Conservation (phyloP, 2,329 filamentous ascomycete genomes). For the Talaromyces sp. region DNA sequence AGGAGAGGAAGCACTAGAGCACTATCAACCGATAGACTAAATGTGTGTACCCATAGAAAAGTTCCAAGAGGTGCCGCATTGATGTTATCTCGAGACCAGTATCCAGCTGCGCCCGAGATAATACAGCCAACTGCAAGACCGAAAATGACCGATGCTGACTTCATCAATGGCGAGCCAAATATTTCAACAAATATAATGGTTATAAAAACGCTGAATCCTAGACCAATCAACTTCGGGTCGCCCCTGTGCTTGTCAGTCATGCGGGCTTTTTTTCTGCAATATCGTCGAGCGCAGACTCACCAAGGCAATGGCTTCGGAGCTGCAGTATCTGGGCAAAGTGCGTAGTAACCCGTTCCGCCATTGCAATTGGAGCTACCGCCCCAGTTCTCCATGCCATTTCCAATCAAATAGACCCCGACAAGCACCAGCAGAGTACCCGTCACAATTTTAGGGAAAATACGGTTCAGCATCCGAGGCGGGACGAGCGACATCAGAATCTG, state of each 20-base stretch:
- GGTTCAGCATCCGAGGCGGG: slow-evolving; percentile 63
- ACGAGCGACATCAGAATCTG: slow-evolving; percentile 73
- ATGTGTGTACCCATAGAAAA: slow-evolving; percentile 46
- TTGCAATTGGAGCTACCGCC: slow-evolving; percentile 50
- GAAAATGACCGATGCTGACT: slow-evolving; percentile 70
- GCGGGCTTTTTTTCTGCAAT: background rate
- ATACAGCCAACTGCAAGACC: slow-evolving; percentile 73
- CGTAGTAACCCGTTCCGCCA: slow-evolving; percentile 61
- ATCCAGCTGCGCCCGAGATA: slow-evolving; percentile 71
- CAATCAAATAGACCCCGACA: slow-evolving; percentile 69
- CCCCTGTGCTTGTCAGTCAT: slow-evolving; percentile 37
- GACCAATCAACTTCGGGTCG: slow-evolving; percentile 69
- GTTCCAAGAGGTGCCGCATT: slow-evolving; percentile 65
- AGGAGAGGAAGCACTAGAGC: slow-evolving; percentile 59
- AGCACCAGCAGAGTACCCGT: slow-evolving; percentile 66
- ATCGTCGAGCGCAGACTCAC: slow-evolving; percentile 26
- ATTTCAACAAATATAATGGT: slow-evolving; percentile 77
- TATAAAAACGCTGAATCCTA: slow-evolving; percentile 75
- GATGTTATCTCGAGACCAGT: slow-evolving; percentile 71
- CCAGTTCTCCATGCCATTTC: slow-evolving; percentile 71
- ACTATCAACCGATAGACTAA: slow-evolving; percentile 7
- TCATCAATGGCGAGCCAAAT: slow-evolving; percentile 80
- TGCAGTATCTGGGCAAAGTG: slow-evolving; percentile 60
- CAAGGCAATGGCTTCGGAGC: slow-evolving; percentile 71
- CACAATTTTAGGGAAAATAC: slow-evolving; percentile 74